Percentiles rank a stretch among this genome's conserved stretches.
Evolutionary conservation across 345 rosid species (phyloP).

Genomic region (Triadica sebifera): DNA sequence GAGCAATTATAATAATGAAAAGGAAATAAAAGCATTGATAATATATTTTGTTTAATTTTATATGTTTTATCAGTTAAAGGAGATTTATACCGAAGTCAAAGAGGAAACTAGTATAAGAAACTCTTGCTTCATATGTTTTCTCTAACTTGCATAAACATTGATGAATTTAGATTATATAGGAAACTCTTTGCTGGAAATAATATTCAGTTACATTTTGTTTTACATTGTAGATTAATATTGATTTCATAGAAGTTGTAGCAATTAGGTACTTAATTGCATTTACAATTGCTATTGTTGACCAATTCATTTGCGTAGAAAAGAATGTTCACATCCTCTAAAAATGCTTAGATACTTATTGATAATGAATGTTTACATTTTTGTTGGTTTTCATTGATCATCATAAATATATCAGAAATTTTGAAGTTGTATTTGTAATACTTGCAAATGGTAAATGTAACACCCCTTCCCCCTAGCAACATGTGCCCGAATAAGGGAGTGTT

Average conservation of each 20-base stretch:
- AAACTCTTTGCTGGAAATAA: not conserved
- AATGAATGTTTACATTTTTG: too few species aligned
- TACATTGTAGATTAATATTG: constrained; percentile 66
- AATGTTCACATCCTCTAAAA: too few species aligned
- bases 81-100: constrained; percentile 81
- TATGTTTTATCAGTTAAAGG: constrained; percentile 61
- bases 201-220: constrained; percentile 14
- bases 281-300: too few species aligned
- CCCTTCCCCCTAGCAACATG: too few species aligned
- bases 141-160: too few species aligned
- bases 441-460: too few species aligned
- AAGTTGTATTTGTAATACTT: too few species aligned
- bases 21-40: not conserved
- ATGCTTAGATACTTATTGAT: too few species aligned
- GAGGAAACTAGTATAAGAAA: constrained; percentile 93
- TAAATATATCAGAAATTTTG: too few species aligned
- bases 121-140: constrained; percentile 4
- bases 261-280: constrained; percentile 74
- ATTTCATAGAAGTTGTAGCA: constrained; percentile 83
- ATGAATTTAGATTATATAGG: not conserved
- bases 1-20: not conserved
- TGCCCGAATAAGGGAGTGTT: too few species aligned
- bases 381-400: too few species aligned
- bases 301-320: too few species aligned
- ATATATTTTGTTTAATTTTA: not conserved